These are phyloP conservation scores for Powellomyces hirtus DNA, from an alignment of 192 early-diverging fungal genomes.

Conservation along the genomic window DNA sequence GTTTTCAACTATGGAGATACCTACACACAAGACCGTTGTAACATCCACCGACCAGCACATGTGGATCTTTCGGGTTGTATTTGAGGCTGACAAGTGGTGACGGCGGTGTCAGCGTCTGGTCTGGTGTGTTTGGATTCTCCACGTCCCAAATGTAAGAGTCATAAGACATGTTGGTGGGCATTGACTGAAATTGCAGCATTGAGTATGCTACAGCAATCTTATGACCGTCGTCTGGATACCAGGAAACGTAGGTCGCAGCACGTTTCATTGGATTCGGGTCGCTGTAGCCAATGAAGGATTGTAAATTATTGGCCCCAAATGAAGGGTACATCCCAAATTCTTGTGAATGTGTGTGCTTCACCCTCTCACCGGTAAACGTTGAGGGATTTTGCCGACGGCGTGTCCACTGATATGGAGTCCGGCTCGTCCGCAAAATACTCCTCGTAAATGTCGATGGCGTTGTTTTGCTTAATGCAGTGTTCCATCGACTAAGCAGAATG, in stretches of 20 bases:
- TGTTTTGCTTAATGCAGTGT: constrained; percentile 66
- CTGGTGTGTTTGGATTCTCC: constrained; percentile 61
- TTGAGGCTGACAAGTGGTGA: constrained; percentile 55
- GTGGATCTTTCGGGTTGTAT: constrained; percentile 67
- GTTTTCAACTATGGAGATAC: background rate
- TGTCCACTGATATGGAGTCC: constrained; percentile 40
- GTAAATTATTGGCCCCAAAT: no score
- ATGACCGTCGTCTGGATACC: constrained; percentile 65
- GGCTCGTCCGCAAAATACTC: constrained; percentile 56
- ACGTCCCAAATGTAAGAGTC: constrained; percentile 67
- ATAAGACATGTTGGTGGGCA: constrained; percentile 50
- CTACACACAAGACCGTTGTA: constrained; percentile 59
- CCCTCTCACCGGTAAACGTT: constrained; percentile 53
- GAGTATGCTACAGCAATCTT: constrained; percentile 63
- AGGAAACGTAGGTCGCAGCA: constrained; percentile 53
- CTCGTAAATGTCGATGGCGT: constrained; percentile 67
- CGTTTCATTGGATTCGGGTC: constrained; percentile 55
- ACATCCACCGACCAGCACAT: constrained; percentile 59
- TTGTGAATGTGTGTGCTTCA: no score
- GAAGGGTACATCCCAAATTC: no score
- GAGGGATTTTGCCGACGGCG: constrained; percentile 53
- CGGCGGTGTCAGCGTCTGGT: constrained; percentile 54
- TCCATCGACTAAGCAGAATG: constrained; percentile 45
- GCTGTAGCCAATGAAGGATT: constrained; percentile 21
- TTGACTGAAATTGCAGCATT: constrained; percentile 53